A percentile compares a stretch with the other conserved stretches of the same genome.
phyloP scores from a whole-genome alignment of 768 basidiomycete genomes.

The Chalciporus pseudorubinellus region DNA sequence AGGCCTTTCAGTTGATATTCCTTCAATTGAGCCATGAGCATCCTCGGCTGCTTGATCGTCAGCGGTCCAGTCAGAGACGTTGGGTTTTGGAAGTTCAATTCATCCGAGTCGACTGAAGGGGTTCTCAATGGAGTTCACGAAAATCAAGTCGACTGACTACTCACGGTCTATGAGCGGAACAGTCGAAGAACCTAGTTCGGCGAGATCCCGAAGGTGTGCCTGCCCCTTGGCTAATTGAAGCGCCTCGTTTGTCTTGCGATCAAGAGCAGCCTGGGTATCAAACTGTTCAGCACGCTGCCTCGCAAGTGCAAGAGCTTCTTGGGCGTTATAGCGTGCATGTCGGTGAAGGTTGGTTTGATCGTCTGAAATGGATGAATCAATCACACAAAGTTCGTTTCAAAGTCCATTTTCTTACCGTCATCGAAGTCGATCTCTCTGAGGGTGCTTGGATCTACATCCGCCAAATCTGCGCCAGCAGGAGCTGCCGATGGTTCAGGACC shows the following conservation, averaged over 20 bases:
- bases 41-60: slow-evolving; percentile 88
- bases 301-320: slow-evolving; percentile 80
- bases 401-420: slow-evolving; percentile 58
- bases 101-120: slow-evolving; percentile 82
- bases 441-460: slow-evolving; percentile 47
- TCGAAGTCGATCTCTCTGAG: slow-evolving; percentile 87
- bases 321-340: slow-evolving; percentile 87
- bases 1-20: slow-evolving; percentile 98
- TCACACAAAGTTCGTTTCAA: background rate
- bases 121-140: slow-evolving; percentile 1
- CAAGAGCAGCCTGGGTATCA: slow-evolving; percentile 77
- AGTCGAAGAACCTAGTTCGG: slow-evolving; percentile 35
- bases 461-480: slow-evolving; percentile 58
- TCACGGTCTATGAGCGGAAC: slow-evolving; percentile 70
- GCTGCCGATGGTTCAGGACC: slow-evolving; percentile 38
- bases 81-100: slow-evolving; percentile 99
- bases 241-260: slow-evolving; percentile 79
- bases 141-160: slow-evolving; percentile 25
- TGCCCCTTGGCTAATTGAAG: slow-evolving; percentile 61
- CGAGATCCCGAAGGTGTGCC: slow-evolving; percentile 42
- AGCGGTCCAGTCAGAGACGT: slow-evolving; percentile 82
- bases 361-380: slow-evolving; percentile 45
- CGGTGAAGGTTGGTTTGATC: slow-evolving; percentile 82
- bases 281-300: slow-evolving; percentile 80
- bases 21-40: slow-evolving; percentile 95